Conservation (phyloP, 805 yeast species). For the Debaryomyces prosopidis region DNA sequence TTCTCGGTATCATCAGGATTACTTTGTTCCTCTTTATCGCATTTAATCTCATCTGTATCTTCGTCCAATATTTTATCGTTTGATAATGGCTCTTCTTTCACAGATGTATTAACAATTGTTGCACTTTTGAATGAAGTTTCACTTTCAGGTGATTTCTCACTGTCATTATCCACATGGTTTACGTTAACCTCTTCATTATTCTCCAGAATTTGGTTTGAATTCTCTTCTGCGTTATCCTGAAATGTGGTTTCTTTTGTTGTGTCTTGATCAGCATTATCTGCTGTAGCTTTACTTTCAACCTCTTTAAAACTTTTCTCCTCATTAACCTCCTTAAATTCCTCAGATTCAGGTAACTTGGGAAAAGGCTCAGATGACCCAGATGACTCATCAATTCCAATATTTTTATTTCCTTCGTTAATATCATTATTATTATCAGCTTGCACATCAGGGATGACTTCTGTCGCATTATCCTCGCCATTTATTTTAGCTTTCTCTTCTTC, state of each 20-base stretch:
- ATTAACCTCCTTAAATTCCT: not conserved
- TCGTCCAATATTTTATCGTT: not conserved
- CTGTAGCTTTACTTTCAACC: not conserved
- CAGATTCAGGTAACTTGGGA: not conserved
- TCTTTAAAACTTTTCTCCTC: not conserved
- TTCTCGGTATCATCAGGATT: not conserved
- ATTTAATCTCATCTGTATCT: not conserved
- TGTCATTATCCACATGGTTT: not conserved
- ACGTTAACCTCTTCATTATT: not conserved
- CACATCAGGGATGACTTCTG: not conserved
- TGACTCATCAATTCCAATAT: not conserved
- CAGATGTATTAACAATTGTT: not conserved
- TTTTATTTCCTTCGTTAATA: not conserved
- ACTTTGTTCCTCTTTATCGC: not conserved
- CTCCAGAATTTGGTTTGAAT: not conserved
- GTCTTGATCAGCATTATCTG: not conserved
- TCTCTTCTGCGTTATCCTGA: not conserved
- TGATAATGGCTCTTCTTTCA: not conserved
- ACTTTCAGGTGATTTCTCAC: not conserved
- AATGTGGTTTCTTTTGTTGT: slow-evolving; percentile 1
- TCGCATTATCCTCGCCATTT: slow-evolving; percentile 3
- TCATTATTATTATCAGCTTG: not conserved
- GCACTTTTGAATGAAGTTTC: not conserved
- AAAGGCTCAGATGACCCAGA: not conserved
- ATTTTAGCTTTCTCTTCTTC: slow-evolving; percentile 8